These are phyloP conservation scores for Lumnitzera racemosa DNA, from an alignment of 345 rosid genomes.

Conservation along the genomic window DNA sequence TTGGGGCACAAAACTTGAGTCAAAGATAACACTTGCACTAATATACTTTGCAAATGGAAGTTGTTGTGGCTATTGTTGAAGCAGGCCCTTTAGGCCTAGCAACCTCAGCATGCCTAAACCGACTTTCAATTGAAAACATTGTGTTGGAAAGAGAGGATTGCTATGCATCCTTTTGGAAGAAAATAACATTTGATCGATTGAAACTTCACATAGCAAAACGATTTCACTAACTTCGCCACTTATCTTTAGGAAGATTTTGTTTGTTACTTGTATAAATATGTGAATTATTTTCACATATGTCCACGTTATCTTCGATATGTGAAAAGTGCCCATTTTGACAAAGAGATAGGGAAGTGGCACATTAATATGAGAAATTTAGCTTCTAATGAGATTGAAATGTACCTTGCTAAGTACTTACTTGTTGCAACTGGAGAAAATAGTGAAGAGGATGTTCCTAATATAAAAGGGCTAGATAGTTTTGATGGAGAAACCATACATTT, in stretches of 20 bases:
- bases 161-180: constrained; percentile 48
- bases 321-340: constrained; percentile 15
- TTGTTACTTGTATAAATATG: constrained; percentile 41
- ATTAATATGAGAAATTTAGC: constrained; percentile 17
- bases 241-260: constrained; percentile 27
- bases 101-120: constrained; percentile 41
- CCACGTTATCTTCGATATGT: constrained; percentile 24
- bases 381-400: constrained; percentile 10
- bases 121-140: constrained; percentile 24
- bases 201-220: constrained; percentile 42
- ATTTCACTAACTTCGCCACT: constrained; percentile 46
- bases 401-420: constrained; percentile 30
- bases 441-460: constrained; percentile 25
- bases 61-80: constrained; percentile 35
- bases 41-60: not conserved
- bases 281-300: constrained; percentile 20
- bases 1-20: too few species aligned
- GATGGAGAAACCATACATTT: constrained; percentile 40
- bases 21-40: too few species aligned
- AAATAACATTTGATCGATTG: constrained; percentile 37
- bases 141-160: constrained; percentile 48
- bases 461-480: constrained; percentile 31
- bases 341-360: constrained; percentile 17
- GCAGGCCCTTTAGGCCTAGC: constrained; percentile 63
- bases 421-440: constrained; percentile 45